Base-by-base conservation (phyloP, 495 filamentous ascomycete species). In the Lindgomyces ingoldianus region DNA sequence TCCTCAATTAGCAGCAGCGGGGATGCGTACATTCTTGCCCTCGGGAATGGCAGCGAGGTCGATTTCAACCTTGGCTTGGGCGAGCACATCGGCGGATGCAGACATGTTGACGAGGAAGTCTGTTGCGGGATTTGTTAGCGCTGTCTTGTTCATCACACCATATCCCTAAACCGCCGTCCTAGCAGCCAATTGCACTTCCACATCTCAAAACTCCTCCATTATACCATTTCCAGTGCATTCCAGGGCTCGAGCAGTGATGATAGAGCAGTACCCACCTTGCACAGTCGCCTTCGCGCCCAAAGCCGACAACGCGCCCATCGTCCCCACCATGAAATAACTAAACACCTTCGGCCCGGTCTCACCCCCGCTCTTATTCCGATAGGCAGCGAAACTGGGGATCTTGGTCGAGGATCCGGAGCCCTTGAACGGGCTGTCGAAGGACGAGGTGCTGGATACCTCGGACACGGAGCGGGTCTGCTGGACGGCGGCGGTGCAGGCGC, bases 101-200 rank as follows among this genome's bases (percentile, higher is more conserved):
- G 95, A 92, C 95, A 99, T 97, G 84, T 96, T 98, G 81, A 96
- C 92, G 44, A 99, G 83, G 87, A 99, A 98, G 81, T 98, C 94
- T 97, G 78, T 21, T 49, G 48, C 42, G 36, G 39, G 46, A 52
- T 54, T 54, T 49, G 52, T 71, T 64, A 71, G 69, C 66, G 46
- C 10, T 4, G 27, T 14, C 26, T 64, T n/a, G 21, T 45, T 27
- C 52, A 61, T 67, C 64, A 25, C 33, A 24, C 29, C 44, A 54
- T 47, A 14, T 12, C 8, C 29, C 44, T 41, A 67, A 55, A 46
- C 36, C 62, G 60, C 60, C 62, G 22, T 3, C 55, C 51, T 49
- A 36, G 25, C 19, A 21, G 41, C 62, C 62, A 62, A 67, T 65
- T 62, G 63, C n/a, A 1, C 30, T 46, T 48, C 54, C n/a, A 12